Evolutionary conservation across 495 filamentous ascomycete species (phyloP), one percentile per base, ranked within the genome.

Genomic region (Neurospora tetraspora): DNA sequence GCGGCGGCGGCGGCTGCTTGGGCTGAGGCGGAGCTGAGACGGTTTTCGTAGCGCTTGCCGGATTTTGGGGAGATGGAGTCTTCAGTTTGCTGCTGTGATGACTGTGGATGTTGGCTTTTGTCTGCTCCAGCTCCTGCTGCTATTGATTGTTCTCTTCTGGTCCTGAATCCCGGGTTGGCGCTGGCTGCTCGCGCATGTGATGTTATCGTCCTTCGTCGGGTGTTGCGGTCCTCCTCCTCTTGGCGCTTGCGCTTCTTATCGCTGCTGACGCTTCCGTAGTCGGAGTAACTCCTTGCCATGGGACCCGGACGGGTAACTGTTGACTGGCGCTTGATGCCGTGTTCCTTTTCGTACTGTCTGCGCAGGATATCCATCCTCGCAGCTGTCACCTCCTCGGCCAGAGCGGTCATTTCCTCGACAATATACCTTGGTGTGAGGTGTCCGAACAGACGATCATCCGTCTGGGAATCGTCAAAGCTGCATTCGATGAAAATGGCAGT

Each of bases 401-500:
- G 85, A 0, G 84, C 86, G 65, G 82, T 85, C 76, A 99, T 83
- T 79, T 99, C 96, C 34, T 89, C 85, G 53, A 91, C 86, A 5
- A 99, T 81, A 78, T 93, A 94, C 5, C 91, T 86, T 1, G 96
- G 95, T 8, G 91, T 89, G 3, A 99, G 86, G 77, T 99, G 96
- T 2, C 96, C 96, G 77, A 92, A 99, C 3, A 99, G 86, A 9
- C 87, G 86, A 37, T 90, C 88, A 70, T 94, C 91, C 18, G 89
- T 85, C 74, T 92, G 89, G 9, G 85, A 85, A 77, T 97, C 89
- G 74, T 91, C 92, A 79, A 93, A 99, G 39, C 92, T 95, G 79
- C 96, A 98, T 84, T 99, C 96, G 76, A 99, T 97, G 77, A 98
- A 93, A 8, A 99, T 90, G 11, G 91, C 94, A 1, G 84, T 83